Conservation (phyloP, 208 protist species). For the Strigomonas galati region DNA sequence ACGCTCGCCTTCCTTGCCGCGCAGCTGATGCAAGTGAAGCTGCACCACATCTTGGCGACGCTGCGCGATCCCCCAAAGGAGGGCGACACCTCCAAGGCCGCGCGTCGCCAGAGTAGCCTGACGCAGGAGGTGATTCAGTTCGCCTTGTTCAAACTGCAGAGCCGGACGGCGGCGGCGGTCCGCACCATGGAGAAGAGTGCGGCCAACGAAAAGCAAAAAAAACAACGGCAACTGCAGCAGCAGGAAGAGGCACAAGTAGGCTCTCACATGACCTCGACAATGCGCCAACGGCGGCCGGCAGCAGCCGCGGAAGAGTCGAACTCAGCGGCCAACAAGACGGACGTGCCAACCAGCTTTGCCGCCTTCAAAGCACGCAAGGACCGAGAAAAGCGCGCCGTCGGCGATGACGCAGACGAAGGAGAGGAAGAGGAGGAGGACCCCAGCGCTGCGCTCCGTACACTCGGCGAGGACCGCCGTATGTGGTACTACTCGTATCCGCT, state of each 20-base stretch:
- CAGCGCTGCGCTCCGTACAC: neutral
- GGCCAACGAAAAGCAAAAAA: neutral
- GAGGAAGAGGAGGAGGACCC: neutral
- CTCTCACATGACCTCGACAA: neutral
- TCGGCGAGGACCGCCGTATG: neutral
- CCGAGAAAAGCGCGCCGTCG: neutral
- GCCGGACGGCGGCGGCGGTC: neutral
- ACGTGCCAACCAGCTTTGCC: neutral
- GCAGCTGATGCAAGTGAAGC: conserved; percentile 49
- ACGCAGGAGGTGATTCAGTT: neutral
- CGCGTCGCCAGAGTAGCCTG: neutral
- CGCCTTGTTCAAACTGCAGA: neutral
- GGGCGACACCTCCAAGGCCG: no score
- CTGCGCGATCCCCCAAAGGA: conserved; percentile 10
- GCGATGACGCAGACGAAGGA: neutral
- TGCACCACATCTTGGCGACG: conserved; percentile 46
- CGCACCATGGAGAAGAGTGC: neutral
- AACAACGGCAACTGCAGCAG: no score
- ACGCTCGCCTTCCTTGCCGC: conserved; percentile 34
- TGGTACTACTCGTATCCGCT: conserved; percentile 4
- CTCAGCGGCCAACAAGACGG: neutral
- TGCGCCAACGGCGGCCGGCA: neutral
- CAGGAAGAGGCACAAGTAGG: no score
- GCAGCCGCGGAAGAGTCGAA: neutral
- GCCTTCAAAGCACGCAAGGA: neutral